Evolutionary conservation across 208 protist genomes (phyloP).

Genomic region (Leishmania martiniquensis): DNA sequence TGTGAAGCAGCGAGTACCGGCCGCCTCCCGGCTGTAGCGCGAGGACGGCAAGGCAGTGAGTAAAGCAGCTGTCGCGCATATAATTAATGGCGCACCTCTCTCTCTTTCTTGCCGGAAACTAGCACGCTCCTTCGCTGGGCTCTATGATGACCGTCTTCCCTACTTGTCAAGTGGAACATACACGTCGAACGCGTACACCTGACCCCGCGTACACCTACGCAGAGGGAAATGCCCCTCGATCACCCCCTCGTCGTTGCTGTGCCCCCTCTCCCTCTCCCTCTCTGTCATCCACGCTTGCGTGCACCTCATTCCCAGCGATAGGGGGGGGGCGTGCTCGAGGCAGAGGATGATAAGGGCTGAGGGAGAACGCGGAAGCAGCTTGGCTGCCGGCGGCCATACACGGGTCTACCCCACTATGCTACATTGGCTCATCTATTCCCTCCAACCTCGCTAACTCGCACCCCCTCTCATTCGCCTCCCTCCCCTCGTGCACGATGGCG

Average conservation of each 20-base stretch:
- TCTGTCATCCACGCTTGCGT: not conserved
- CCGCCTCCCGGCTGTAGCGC: slow-evolving; percentile 28
- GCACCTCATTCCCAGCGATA: not conserved
- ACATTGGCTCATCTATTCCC: too few relatives aligned
- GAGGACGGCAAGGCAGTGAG: not conserved
- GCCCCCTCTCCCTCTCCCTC: not conserved
- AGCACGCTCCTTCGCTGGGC: not conserved
- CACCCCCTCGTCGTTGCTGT: too few relatives aligned
- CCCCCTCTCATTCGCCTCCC: too few relatives aligned
- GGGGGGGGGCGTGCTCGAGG: not conserved
- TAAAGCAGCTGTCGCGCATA: not conserved
- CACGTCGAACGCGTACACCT: not conserved
- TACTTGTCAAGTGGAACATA: not conserved
- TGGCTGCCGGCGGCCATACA: not conserved
- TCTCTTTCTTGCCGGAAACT: not conserved
- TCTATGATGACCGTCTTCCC: too few relatives aligned
- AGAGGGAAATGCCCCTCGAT: not conserved
- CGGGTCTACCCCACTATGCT: too few relatives aligned
- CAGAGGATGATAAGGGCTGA: not conserved
- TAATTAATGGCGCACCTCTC: not conserved
- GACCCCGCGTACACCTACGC: not conserved
- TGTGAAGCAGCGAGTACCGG: not conserved
- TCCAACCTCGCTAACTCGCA: too few relatives aligned
- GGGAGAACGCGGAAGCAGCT: not conserved
- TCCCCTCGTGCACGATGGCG: too few relatives aligned